Evolutionary conservation across 169 alveolate genomes (phyloP).

Genomic region (Plasmodium billcollinsi): DNA sequence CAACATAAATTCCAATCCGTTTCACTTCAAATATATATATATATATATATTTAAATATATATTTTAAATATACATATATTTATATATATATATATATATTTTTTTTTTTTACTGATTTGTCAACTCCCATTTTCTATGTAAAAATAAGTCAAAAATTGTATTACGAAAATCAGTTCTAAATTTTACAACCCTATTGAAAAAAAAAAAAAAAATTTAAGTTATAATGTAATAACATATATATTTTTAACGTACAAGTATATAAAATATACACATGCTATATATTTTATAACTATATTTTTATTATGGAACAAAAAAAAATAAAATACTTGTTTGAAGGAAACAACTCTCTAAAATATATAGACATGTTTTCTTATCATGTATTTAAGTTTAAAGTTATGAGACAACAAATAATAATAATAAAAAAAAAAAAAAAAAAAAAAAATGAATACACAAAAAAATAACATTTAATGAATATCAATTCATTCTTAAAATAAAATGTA

Average conservation of each 20-base stretch:
- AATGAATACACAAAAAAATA: neutral
- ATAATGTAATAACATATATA: too few species aligned
- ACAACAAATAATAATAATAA: neutral
- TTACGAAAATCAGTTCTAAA: conserved; percentile 94
- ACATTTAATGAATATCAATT: neutral
- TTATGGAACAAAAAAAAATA: neutral
- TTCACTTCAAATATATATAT: conserved; percentile 77
- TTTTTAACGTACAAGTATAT: too few species aligned
- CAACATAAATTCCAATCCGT: conserved; percentile 94
- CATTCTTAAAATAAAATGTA: too few species aligned
- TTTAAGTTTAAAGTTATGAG: neutral
- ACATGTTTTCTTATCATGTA: conserved; percentile 16
- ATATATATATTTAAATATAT: neutral
- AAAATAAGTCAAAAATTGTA: conserved; percentile 94
- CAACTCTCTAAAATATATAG: conserved; percentile 52
- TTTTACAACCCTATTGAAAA: conserved; percentile 79
- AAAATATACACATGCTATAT: too few species aligned
- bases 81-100: conserved; percentile 4
- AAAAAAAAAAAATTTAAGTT: neutral
- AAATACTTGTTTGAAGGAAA: conserved; percentile 67
- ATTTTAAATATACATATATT: neutral
- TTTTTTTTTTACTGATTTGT: conserved; percentile 82
- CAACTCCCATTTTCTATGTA: conserved; percentile 91
- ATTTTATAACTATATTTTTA: too few species aligned
- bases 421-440: neutral